phyloP scores from a whole-genome alignment of 352 stramenopile species.

The Saprolegnia parasitica region DNA sequence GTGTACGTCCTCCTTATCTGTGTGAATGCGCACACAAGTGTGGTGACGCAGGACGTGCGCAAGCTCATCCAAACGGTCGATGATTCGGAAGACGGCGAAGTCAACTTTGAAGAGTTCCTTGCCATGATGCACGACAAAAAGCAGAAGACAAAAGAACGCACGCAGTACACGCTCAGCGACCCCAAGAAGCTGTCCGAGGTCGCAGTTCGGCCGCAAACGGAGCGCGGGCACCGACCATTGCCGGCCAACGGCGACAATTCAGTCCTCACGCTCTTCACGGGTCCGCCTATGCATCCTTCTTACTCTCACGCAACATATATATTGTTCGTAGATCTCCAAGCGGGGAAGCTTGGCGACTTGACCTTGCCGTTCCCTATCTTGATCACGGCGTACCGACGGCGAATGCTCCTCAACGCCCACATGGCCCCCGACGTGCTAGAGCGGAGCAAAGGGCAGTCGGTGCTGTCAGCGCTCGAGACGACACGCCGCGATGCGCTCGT shows the following conservation, averaged over 20 bases:
- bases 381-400: conserved; percentile 70
- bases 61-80: conserved; percentile 69
- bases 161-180: conserved; percentile 36
- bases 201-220: conserved; percentile 7
- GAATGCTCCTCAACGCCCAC: conserved; percentile 79
- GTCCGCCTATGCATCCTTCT: background rate
- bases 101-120: conserved; percentile 74
- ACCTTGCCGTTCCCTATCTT: conserved; percentile 67
- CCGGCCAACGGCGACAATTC: conserved; percentile 39
- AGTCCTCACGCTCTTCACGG: conserved; percentile 67
- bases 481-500: conserved; percentile 36
- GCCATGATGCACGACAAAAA: conserved; percentile 61
- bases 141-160: conserved; percentile 34
- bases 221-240: background rate
- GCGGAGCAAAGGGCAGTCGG: conserved; percentile 37
- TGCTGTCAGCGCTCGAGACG: conserved; percentile 67
- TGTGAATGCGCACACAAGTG: background rate
- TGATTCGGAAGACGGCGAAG: conserved; percentile 50
- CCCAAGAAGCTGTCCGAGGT: conserved; percentile 33
- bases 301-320: background rate
- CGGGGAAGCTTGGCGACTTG: conserved; percentile 68
- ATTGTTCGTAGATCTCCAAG: conserved; percentile 47
- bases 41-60: conserved; percentile 65
- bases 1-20: conserved; percentile 23
- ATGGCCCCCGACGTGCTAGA: conserved; percentile 61